Evolutionary conservation across 2,329 filamentous ascomycete genomes (phyloP).

Genomic region (Pyrenophora tritici-repentis): DNA sequence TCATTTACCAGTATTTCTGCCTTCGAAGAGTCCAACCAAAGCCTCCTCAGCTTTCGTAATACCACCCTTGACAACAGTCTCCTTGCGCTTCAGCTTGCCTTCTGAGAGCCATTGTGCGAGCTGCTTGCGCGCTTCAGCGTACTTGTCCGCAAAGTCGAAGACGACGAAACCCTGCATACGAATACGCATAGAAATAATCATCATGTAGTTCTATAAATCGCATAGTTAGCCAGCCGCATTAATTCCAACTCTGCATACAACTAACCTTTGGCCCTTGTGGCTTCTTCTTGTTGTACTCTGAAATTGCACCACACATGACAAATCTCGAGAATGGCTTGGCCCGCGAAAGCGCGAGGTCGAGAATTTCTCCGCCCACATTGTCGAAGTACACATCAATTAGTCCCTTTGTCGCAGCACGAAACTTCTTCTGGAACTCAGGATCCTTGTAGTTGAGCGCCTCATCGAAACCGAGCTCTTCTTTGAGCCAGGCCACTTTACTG

Average conservation of each 20-base stretch:
- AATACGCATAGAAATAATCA: slow-evolving; percentile 52
- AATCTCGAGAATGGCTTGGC: slow-evolving; percentile 51
- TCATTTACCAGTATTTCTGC: slow-evolving; percentile 70
- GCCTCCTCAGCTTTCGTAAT: slow-evolving; percentile 66
- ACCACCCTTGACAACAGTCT: slow-evolving; percentile 73
- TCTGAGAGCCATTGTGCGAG: slow-evolving; percentile 70
- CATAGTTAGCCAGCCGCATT: slow-evolving; percentile 8
- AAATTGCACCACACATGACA: slow-evolving; percentile 53
- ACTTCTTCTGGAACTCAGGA: slow-evolving; percentile 54
- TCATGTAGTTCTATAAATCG: slow-evolving; percentile 48
- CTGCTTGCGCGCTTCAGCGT: slow-evolving; percentile 62
- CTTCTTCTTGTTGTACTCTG: slow-evolving; percentile 50
- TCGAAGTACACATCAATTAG: slow-evolving; percentile 60
- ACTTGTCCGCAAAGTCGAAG: slow-evolving; percentile 67
- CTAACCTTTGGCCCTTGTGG: slow-evolving; percentile 57
- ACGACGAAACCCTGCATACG: slow-evolving; percentile 67
- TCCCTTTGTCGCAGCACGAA: slow-evolving; percentile 53
- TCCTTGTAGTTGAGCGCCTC: slow-evolving; percentile 62
- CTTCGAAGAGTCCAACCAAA: slow-evolving; percentile 68
- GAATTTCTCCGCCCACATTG: slow-evolving; percentile 57
- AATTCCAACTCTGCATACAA: too few species aligned
- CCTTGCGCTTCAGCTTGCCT: slow-evolving; percentile 71
- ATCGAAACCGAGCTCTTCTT: slow-evolving; percentile 59
- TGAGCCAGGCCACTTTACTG: slow-evolving; percentile 61
- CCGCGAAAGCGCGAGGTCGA: slow-evolving; percentile 52